Percentiles rank a stretch among this genome's conserved stretches.
phyloP scores from a whole-genome alignment of 2,329 filamentous ascomycete species.

The Chaetomium olivaceum region DNA sequence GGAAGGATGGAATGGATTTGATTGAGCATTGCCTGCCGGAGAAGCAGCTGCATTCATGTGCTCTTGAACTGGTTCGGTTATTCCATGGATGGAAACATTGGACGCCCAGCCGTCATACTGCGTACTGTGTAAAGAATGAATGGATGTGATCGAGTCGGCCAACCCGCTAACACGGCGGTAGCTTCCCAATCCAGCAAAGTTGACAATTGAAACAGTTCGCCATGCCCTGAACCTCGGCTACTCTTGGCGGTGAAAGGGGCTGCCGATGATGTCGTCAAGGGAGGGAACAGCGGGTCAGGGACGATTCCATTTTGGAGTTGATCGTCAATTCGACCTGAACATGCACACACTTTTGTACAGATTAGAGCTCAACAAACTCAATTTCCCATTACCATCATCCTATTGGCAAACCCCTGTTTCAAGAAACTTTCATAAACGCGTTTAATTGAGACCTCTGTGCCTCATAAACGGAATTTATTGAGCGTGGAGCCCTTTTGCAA shows the following conservation, averaged over 20 bases:
- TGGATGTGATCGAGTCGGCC: neutral
- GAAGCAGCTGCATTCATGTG: neutral
- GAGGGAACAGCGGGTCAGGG: slow-evolving; percentile 1
- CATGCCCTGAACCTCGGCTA: slow-evolving; percentile 2
- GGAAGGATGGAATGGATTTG: neutral
- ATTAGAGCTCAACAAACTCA: neutral
- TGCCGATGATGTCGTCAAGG: slow-evolving; percentile 11
- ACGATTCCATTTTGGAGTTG: neutral
- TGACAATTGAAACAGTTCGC: neutral
- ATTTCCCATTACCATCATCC: neutral
- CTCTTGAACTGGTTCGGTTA: neutral
- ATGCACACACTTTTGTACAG: neutral
- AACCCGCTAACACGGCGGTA: slow-evolving; percentile 8
- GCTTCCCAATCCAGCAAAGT: slow-evolving; percentile 20
- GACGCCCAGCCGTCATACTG: neutral
- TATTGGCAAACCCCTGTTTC: neutral
- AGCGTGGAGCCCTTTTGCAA: neutral
- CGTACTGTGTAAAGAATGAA: too few species aligned
- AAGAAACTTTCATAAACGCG: neutral
- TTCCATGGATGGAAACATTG: slow-evolving; percentile 1
- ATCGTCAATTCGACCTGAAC: neutral
- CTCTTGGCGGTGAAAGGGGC: slow-evolving; percentile 1
- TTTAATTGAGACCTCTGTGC: neutral
- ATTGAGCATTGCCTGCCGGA: neutral
- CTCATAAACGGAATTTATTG: neutral